Evolutionary conservation across 2,329 filamentous ascomycete genomes (phyloP).

Genomic region (Pseudovirgaria hyperparasitica): DNA sequence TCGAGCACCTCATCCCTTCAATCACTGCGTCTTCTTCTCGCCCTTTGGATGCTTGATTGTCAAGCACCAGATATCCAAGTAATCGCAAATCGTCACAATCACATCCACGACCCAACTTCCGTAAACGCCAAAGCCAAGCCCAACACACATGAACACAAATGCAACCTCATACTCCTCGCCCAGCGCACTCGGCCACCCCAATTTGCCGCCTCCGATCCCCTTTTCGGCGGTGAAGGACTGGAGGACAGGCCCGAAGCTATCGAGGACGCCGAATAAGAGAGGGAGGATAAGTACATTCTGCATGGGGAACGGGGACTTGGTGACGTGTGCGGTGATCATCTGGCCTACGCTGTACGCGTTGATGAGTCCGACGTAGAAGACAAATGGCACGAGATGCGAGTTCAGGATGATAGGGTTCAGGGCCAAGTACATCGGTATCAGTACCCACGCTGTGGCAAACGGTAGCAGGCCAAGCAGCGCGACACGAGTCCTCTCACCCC

Average conservation of each 20-base stretch:
- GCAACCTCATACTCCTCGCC: slow-evolving; percentile 68
- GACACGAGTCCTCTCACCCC: slow-evolving; percentile 57
- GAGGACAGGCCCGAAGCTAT: slow-evolving; percentile 63
- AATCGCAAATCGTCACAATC: slow-evolving; percentile 95
- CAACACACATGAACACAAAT: slow-evolving; percentile 80
- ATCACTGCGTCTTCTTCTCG: slow-evolving; percentile 28
- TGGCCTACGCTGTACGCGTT: slow-evolving; percentile 93
- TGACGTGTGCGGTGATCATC: slow-evolving; percentile 90
- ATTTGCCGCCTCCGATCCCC: slow-evolving; percentile 24
- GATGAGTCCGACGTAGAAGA: slow-evolving; percentile 74
- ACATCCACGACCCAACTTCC: slow-evolving; percentile 95
- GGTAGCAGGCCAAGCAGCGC: slow-evolving; percentile 75
- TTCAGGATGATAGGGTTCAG: slow-evolving; percentile 75
- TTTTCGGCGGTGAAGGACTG: no score
- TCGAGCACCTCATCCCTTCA: no score
- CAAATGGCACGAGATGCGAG: slow-evolving; percentile 77
- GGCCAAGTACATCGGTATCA: slow-evolving; percentile 67
- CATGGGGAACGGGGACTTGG: slow-evolving; percentile 79
- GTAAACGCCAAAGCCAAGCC: slow-evolving; percentile 79
- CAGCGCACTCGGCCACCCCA: slow-evolving; percentile 27
- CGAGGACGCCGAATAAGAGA: slow-evolving; percentile 63
- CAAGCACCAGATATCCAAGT: slow-evolving; percentile 95
- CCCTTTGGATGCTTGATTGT: slow-evolving; percentile 77
- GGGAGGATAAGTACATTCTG: slow-evolving; percentile 75
- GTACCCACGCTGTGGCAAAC: slow-evolving; percentile 63